These are phyloP conservation scores for Hysterium pulicare DNA, from an alignment of 2,329 filamentous ascomycete species.

Conservation along the genomic window DNA sequence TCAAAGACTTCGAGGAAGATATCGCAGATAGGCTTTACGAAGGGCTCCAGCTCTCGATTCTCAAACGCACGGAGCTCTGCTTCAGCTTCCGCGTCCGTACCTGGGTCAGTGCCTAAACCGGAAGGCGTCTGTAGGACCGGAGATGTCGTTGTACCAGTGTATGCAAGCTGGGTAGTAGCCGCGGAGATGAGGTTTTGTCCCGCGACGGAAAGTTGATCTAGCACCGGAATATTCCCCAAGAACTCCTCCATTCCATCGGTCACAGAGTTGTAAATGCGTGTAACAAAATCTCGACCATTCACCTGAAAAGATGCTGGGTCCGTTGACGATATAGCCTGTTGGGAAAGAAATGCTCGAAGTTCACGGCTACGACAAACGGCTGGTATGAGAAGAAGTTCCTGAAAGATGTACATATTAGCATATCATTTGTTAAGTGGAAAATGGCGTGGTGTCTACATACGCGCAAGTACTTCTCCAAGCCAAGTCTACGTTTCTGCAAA, in stretches of 20 bases:
- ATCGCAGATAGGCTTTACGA: conserved; percentile 97
- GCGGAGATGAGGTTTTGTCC: conserved; percentile 87
- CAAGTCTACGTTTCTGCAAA: conserved; percentile 78
- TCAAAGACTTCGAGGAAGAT: conserved; percentile 96
- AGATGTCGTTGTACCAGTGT: conserved; percentile 19
- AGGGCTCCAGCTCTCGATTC: conserved; percentile 75
- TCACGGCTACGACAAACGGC: conserved; percentile 94
- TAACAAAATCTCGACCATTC: conserved; percentile 73
- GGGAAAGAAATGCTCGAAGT: conserved; percentile 86
- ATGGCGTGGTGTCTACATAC: too few relatives aligned
- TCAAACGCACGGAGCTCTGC: conserved; percentile 93
- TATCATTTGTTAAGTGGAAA: too few relatives aligned
- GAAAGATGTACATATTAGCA: conserved; percentile 14
- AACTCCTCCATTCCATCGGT: conserved; percentile 98
- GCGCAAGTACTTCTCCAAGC: conserved; percentile 77
- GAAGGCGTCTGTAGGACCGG: conserved; percentile 43
- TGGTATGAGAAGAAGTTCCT: conserved; percentile 76
- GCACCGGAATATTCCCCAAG: conserved; percentile 87
- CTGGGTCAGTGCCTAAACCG: conserved; percentile 46
- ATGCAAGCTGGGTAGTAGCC: conserved; percentile 53
- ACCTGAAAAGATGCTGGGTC: conserved; percentile 62
- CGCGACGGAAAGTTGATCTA: conserved; percentile 89
- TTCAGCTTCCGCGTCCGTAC: conserved; percentile 71
- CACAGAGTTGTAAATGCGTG: conserved; percentile 91
- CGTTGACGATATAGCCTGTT: conserved; percentile 70